These are phyloP conservation scores for Colletotrichum cuscutae DNA, from an alignment of 2,329 filamentous ascomycete species.

Conservation along the genomic window DNA sequence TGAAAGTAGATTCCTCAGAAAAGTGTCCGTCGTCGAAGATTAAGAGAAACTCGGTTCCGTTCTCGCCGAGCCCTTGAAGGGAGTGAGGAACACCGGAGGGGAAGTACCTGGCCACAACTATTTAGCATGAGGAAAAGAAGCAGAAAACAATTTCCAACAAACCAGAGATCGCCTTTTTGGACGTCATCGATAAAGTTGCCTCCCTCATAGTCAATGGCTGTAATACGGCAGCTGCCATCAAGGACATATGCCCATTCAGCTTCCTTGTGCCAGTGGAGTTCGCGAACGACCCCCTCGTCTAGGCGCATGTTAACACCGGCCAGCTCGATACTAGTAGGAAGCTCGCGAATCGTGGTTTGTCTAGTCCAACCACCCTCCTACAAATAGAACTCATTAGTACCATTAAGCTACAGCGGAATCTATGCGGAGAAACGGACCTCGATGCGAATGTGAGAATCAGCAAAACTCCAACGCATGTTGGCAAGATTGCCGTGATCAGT, in stretches of 20 bases:
- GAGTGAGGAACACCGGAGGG: constrained; percentile 82
- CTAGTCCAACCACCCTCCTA: constrained; percentile 82
- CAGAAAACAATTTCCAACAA: not conserved
- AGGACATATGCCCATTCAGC: constrained; percentile 83
- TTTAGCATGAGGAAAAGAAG: not conserved
- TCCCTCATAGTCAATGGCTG: constrained; percentile 78
- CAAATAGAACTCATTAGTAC: not conserved
- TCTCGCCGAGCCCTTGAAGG: constrained; percentile 55
- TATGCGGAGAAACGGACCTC: constrained; percentile 57
- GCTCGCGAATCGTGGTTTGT: constrained; percentile 75
- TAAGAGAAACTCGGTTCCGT: constrained; percentile 48
- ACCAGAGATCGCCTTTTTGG: constrained; percentile 77
- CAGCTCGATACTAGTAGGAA: constrained; percentile 74
- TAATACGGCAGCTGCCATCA: constrained; percentile 76
- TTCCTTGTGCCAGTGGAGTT: constrained; percentile 85
- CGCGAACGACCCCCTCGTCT: constrained; percentile 76
- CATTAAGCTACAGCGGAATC: not conserved
- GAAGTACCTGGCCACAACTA: constrained; percentile 64
- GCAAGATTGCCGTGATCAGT: constrained; percentile 77
- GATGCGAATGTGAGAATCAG: constrained; percentile 71
- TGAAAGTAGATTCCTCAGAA: constrained; percentile 74
- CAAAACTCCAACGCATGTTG: constrained; percentile 80
- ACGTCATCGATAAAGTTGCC: constrained; percentile 83
- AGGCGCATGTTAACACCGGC: constrained; percentile 86
- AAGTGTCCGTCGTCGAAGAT: constrained; percentile 62